These are phyloP conservation scores for Cucumis hystrix DNA, from an alignment of 306 rosid genomes.

Conservation along the genomic window DNA sequence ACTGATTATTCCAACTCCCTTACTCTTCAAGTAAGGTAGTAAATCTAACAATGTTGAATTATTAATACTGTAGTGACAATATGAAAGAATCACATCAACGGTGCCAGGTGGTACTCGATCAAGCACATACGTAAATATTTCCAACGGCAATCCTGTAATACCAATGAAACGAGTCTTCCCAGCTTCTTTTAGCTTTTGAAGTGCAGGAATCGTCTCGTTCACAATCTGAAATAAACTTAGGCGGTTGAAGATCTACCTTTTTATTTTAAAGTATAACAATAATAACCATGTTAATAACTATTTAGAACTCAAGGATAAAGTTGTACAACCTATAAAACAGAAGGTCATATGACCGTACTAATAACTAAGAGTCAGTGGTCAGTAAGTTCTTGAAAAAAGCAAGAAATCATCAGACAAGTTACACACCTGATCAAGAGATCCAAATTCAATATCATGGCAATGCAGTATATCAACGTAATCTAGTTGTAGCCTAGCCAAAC, in stretches of 20 bases:
- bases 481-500: slow-evolving; percentile 77
- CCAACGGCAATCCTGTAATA: slow-evolving; percentile 80
- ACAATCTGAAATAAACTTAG: slow-evolving; percentile 32
- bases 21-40: slow-evolving; percentile 70
- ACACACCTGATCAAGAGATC: slow-evolving; percentile 62
- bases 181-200: slow-evolving; percentile 59
- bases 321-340: background rate
- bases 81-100: slow-evolving; percentile 69
- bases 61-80: slow-evolving; percentile 66
- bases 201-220: slow-evolving; percentile 80
- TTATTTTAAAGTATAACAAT: background rate
- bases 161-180: slow-evolving; percentile 84
- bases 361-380: background rate
- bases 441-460: slow-evolving; percentile 94
- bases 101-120: slow-evolving; percentile 72
- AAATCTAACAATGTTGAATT: slow-evolving; percentile 71
- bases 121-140: slow-evolving; percentile 58
- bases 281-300: background rate
- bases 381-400: background rate
- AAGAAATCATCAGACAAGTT: background rate
- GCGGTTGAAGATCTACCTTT: background rate
- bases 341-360: background rate
- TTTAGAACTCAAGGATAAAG: background rate
- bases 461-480: slow-evolving; percentile 83
- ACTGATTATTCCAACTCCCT: slow-evolving; percentile 69